A percentile compares a stretch with the other conserved stretches of the same genome.
phyloP scores from a whole-genome alignment of 345 rosid species.

The Toxicodendron radicans region DNA sequence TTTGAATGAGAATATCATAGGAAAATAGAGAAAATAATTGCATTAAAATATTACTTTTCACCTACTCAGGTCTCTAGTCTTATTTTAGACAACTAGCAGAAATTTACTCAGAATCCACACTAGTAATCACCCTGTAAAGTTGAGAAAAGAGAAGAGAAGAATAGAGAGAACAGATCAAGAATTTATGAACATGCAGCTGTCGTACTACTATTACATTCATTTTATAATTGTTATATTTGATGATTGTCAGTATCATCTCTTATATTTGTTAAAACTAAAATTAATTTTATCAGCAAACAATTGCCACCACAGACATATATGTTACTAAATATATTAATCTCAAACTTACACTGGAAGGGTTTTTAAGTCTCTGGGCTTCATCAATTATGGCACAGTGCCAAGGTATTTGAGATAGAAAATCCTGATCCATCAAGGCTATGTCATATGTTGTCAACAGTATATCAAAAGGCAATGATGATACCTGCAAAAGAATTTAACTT shows the following conservation, averaged over 20 bases:
- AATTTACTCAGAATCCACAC: neutral
- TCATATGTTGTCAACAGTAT: conserved; percentile 85
- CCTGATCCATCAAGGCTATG: conserved; percentile 67
- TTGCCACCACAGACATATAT: neutral
- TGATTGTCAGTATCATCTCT: neutral
- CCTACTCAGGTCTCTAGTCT: neutral
- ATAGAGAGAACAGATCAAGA: neutral
- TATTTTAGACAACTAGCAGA: conserved; percentile 6
- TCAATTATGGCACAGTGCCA: conserved; percentile 79
- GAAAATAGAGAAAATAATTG: neutral
- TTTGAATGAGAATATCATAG: neutral
- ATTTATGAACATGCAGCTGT: neutral
- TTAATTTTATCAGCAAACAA: neutral
- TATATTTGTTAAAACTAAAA: neutral
- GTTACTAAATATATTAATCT: neutral
- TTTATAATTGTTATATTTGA: no score
- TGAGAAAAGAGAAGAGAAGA: conserved; percentile 2
- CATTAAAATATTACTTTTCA: neutral
- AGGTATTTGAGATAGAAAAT: conserved; percentile 82
- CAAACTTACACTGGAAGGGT: conserved; percentile 76
- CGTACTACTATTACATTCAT: no score
- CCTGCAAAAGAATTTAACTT: conserved; percentile 43
- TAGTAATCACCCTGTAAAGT: neutral
- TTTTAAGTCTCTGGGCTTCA: conserved; percentile 93
- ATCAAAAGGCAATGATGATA: conserved; percentile 56